A percentile compares a stretch with the other conserved stretches of the same genome.
Conservation (phyloP, 129 eudicot species). For the Silybum marianum region DNA sequence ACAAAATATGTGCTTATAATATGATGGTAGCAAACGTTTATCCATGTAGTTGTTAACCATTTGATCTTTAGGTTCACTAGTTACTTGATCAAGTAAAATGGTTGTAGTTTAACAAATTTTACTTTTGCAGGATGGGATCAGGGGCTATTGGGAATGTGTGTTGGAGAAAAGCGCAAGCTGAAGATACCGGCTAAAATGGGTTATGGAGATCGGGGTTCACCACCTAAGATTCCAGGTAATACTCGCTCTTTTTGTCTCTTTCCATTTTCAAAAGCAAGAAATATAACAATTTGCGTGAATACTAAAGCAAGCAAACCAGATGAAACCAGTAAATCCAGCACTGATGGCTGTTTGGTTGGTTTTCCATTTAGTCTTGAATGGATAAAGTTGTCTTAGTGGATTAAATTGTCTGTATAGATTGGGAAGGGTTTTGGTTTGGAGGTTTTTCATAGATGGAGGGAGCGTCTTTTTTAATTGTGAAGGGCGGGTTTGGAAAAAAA, state of each 20-base stretch:
- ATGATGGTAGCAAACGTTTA: neutral
- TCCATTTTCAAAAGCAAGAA: neutral
- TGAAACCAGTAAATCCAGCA: neutral
- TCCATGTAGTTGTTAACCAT: neutral
- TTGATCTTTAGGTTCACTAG: neutral
- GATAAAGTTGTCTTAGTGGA: too few species aligned
- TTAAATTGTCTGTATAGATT: too few species aligned
- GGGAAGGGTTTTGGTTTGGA: too few species aligned
- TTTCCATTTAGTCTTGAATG: too few species aligned
- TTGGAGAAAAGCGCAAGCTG: slow-evolving; percentile 92
- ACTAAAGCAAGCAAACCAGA: neutral
- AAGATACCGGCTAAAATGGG: slow-evolving; percentile 96
- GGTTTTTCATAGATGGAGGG: too few species aligned
- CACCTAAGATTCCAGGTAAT: slow-evolving; percentile 94
- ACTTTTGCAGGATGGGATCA: slow-evolving; percentile 92
- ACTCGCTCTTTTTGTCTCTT: neutral
- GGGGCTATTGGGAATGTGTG: slow-evolving; percentile 93
- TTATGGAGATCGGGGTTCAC: slow-evolving; percentile 90
- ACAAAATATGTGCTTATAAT: neutral
- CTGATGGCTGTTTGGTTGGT: neutral
- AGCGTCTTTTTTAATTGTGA: too few species aligned
- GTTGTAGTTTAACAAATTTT: slow-evolving; percentile 8
- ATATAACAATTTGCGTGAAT: neutral
- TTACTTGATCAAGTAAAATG: neutral
- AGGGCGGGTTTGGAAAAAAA: too few species aligned